phyloP scores from a whole-genome alignment of 1,284 basidiomycete species.

The Paramarasmius palmivorus region DNA sequence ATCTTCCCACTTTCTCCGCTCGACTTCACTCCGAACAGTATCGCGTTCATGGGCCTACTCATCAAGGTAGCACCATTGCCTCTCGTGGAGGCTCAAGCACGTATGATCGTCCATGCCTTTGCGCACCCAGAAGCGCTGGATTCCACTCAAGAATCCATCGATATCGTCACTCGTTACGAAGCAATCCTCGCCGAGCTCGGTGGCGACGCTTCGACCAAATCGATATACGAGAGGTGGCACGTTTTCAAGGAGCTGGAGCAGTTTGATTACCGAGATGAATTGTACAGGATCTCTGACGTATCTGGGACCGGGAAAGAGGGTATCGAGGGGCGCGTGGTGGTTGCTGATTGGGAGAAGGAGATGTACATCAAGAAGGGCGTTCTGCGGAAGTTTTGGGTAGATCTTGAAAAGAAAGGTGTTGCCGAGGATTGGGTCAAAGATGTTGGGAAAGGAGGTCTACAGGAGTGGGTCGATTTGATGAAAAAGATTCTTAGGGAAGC shows the following conservation, averaged over 20 bases:
- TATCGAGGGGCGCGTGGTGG: constrained; percentile 31
- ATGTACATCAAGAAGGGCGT: constrained; percentile 51
- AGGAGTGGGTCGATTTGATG: neutral
- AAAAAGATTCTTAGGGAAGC: too few species aligned
- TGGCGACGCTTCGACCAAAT: constrained; percentile 27
- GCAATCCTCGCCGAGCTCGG: constrained; percentile 32
- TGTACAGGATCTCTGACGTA: constrained; percentile 48
- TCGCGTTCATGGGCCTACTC: constrained; percentile 68
- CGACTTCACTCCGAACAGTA: constrained; percentile 43
- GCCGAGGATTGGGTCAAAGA: constrained; percentile 60
- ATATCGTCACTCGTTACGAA: constrained; percentile 48
- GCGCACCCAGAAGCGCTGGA: constrained; percentile 50
- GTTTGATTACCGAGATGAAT: constrained; percentile 65
- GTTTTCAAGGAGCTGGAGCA: constrained; percentile 51
- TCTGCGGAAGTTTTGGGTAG: constrained; percentile 58
- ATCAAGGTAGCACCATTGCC: constrained; percentile 62
- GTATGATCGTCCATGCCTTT: constrained; percentile 55
- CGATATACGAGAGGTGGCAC: constrained; percentile 55
- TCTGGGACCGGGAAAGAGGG: constrained; percentile 20
- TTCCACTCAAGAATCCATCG: constrained; percentile 43
- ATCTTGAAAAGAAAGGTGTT: constrained; percentile 53
- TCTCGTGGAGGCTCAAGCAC: constrained; percentile 67
- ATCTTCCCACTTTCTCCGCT: constrained; percentile 63
- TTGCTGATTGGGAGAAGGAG: constrained; percentile 57
- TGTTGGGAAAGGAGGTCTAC: constrained; percentile 45